A percentile compares a stretch with the other conserved stretches of the same genome.
These are phyloP conservation scores for Ceraceosorus guamensis DNA, from an alignment of 1,284 basidiomycete species.

Conservation along the genomic window DNA sequence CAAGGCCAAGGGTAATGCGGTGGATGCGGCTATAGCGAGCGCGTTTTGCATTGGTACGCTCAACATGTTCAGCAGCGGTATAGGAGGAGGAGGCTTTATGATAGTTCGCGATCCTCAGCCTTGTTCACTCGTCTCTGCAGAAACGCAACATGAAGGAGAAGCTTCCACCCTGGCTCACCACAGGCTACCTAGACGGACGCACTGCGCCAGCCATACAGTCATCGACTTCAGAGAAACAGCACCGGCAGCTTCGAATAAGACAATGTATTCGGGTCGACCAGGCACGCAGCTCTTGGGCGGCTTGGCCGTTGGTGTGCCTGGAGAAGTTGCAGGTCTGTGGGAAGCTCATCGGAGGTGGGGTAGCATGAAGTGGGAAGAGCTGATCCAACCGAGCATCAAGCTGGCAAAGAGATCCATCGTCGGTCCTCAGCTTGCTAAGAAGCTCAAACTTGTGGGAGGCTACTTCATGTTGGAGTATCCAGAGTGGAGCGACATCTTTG, in stretches of 20 bases:
- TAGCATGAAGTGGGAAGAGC: slow-evolving; percentile 63
- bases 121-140: background rate
- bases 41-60: slow-evolving; percentile 21
- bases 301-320: slow-evolving; percentile 62
- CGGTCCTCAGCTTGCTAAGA: slow-evolving; percentile 63
- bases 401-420: slow-evolving; percentile 62
- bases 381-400: slow-evolving; percentile 66
- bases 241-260: slow-evolving; percentile 62
- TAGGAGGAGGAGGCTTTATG: slow-evolving; percentile 89
- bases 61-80: slow-evolving; percentile 65
- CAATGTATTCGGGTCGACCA: slow-evolving; percentile 56
- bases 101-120: slow-evolving; percentile 64
- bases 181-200: background rate
- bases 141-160: background rate
- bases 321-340: slow-evolving; percentile 74
- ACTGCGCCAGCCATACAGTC: slow-evolving; percentile 1
- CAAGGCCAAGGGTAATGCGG: slow-evolving; percentile 73
- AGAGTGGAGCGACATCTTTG: slow-evolving; percentile 59
- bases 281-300: slow-evolving; percentile 56
- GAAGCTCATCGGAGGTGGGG: slow-evolving; percentile 75
- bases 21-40: slow-evolving; percentile 72
- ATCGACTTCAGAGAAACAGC: slow-evolving; percentile 85
- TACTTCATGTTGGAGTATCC: slow-evolving; percentile 66
- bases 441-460: slow-evolving; percentile 58
- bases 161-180: background rate